Conservation (phyloP, 192 early-diverging fungal genomes). For the Umbelopsis sp. region DNA sequence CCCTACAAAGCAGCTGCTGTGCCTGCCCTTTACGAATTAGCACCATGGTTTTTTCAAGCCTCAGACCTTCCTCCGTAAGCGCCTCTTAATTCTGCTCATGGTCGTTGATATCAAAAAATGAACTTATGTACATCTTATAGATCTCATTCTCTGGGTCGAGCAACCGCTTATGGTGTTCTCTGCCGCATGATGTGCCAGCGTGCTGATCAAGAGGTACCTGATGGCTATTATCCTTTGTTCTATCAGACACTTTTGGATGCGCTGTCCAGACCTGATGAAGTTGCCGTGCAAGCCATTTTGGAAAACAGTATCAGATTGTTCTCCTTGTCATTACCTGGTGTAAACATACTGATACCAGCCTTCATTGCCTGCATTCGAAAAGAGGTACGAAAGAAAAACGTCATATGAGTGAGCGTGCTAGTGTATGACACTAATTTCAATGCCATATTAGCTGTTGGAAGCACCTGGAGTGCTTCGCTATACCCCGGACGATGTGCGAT, state of each 20-base stretch:
- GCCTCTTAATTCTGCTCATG: background rate
- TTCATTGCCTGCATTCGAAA: conserved; percentile 65
- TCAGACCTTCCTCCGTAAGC: conserved; percentile 61
- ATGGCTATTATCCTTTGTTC: conserved; percentile 67
- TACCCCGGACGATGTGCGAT: conserved; percentile 41
- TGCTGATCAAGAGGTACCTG: conserved; percentile 65
- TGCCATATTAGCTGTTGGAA: conserved; percentile 40
- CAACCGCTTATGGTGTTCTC: conserved; percentile 67
- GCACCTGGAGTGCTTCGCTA: conserved; percentile 33
- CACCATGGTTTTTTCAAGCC: conserved; percentile 79
- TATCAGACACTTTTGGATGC: conserved; percentile 72
- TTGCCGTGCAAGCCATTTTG: conserved; percentile 68
- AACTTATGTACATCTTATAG: conserved; percentile 41
- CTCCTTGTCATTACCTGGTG: conserved; percentile 66
- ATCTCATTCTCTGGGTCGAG: conserved; percentile 63
- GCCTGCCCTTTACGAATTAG: conserved; percentile 75
- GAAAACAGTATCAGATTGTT: conserved; percentile 71
- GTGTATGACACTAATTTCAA: background rate
- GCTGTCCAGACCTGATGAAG: conserved; percentile 53
- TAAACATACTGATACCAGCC: conserved; percentile 62
- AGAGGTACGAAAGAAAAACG: conserved; percentile 45
- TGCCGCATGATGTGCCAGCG: conserved; percentile 80
- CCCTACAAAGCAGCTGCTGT: conserved; percentile 57
- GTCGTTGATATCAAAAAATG: background rate
- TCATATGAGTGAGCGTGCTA: background rate